These are phyloP conservation scores for Tricholoma sp. DNA, from an alignment of 768 basidiomycete genomes.

Conservation along the genomic window DNA sequence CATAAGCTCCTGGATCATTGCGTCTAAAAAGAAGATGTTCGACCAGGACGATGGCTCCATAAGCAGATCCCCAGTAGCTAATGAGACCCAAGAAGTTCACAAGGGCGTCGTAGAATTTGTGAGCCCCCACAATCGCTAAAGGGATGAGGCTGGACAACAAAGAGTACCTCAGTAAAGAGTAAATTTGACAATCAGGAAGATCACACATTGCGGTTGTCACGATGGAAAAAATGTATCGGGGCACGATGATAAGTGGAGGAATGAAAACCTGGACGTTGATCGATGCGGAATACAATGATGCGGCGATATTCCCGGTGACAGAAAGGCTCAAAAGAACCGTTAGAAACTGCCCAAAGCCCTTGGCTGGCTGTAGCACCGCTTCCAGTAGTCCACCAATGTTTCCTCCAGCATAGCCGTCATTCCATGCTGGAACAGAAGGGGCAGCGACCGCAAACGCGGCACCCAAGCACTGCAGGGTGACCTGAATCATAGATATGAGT, in stretches of 20 bases:
- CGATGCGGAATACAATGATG: constrained; percentile 77
- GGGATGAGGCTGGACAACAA: constrained; percentile 52
- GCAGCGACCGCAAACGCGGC: constrained; percentile 62
- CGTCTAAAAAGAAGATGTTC: constrained; percentile 69
- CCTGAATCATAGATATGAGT: constrained; percentile 20
- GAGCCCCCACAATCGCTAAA: constrained; percentile 68
- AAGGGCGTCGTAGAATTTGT: constrained; percentile 65
- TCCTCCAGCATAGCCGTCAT: constrained; percentile 46
- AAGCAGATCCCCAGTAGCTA: constrained; percentile 65
- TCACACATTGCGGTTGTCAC: constrained; percentile 62
- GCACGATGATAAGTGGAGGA: constrained; percentile 53
- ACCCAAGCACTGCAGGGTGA: constrained; percentile 45
- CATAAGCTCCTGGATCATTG: constrained; percentile 47
- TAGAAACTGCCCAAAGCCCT: constrained; percentile 73
- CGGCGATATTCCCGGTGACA: constrained; percentile 77
- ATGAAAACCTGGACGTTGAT: constrained; percentile 69
- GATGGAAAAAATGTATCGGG: constrained; percentile 74
- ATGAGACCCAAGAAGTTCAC: constrained; percentile 72
- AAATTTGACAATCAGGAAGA: background rate
- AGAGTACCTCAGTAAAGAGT: background rate
- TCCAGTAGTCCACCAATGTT: constrained; percentile 69
- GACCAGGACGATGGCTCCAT: constrained; percentile 52
- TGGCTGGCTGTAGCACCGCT: constrained; percentile 66
- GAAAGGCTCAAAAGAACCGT: constrained; percentile 78
- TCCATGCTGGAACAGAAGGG: constrained; percentile 55